Evolutionary conservation across 208 protist genomes (phyloP).

Genomic region (Trypanosoma vivax): DNA sequence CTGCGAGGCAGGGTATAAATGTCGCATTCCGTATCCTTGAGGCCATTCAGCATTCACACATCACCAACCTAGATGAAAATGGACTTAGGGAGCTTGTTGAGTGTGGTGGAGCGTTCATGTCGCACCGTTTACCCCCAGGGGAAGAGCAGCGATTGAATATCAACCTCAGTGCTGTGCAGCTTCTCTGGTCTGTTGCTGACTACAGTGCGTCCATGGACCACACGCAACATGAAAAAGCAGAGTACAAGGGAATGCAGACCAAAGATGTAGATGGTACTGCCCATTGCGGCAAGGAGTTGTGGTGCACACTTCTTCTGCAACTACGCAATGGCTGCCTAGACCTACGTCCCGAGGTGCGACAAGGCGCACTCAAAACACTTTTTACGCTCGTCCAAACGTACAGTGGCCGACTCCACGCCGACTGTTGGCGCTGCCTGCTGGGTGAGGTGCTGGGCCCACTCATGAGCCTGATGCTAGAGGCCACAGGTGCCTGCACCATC

Average conservation of each 20-base stretch:
- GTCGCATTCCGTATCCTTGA: slow-evolving; percentile 63
- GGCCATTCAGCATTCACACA: slow-evolving; percentile 68
- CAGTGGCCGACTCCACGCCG: slow-evolving; percentile 42
- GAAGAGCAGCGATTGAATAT: slow-evolving; percentile 51
- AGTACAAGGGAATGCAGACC: neutral
- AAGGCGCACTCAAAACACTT: slow-evolving; percentile 75
- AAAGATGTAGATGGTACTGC: neutral
- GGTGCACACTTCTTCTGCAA: slow-evolving; percentile 39
- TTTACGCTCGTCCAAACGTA: slow-evolving; percentile 77
- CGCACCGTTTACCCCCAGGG: slow-evolving; percentile 22
- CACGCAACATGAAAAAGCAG: neutral
- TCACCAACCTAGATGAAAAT: slow-evolving; percentile 41
- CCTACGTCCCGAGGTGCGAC: slow-evolving; percentile 66
- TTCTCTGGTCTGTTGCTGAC: slow-evolving; percentile 81
- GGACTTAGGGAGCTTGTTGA: slow-evolving; percentile 47
- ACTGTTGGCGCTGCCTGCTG: slow-evolving; percentile 54
- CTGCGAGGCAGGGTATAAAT: slow-evolving; percentile 24
- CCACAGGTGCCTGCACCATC: slow-evolving; percentile 21
- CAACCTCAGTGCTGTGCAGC: slow-evolving; percentile 80
- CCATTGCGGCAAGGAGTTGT: slow-evolving; percentile 18
- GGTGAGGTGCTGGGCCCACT: slow-evolving; percentile 39
- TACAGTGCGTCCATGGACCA: slow-evolving; percentile 34
- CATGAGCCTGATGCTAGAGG: slow-evolving; percentile 37
- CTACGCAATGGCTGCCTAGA: slow-evolving; percentile 44
- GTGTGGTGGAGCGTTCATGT: slow-evolving; percentile 52